A percentile compares a stretch with the other conserved stretches of the same genome.
These are phyloP conservation scores for Candida freyschussii DNA, from an alignment of 1,139 yeast species.

Conservation along the genomic window DNA sequence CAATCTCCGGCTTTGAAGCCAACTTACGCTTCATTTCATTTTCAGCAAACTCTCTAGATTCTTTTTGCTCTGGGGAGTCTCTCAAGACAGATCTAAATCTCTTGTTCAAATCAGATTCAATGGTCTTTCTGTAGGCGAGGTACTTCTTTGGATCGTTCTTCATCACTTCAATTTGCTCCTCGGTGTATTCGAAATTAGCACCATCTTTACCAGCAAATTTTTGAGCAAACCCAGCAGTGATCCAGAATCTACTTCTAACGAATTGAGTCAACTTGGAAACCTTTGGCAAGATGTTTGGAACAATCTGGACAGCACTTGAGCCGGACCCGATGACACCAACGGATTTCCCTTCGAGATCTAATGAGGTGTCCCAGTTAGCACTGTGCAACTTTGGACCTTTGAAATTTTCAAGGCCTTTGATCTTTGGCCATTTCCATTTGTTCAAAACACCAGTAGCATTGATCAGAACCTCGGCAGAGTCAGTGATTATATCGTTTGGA, in stretches of 20 bases:
- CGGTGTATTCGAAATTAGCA: not conserved
- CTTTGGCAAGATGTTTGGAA: not conserved
- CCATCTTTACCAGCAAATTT: slow-evolving; percentile 1
- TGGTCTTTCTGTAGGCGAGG: not conserved
- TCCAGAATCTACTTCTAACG: slow-evolving; percentile 1
- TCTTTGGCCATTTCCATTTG: slow-evolving; percentile 1
- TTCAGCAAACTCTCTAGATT: slow-evolving; percentile 1
- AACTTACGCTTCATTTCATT: not conserved
- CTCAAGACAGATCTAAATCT: not conserved
- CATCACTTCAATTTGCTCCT: not conserved
- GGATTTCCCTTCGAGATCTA: not conserved
- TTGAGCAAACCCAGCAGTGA: slow-evolving; percentile 1
- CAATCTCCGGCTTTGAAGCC: not conserved
- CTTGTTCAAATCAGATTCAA: not conserved
- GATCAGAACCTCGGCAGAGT: slow-evolving; percentile 1
- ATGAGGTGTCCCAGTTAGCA: slow-evolving; percentile 1
- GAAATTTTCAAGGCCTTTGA: not conserved
- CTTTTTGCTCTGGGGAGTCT: slow-evolving; percentile 1
- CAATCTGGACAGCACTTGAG: slow-evolving; percentile 1
- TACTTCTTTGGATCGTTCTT: not conserved
- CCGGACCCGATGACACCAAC: slow-evolving; percentile 1
- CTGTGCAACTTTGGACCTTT: slow-evolving; percentile 1
- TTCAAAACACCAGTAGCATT: slow-evolving; percentile 1
- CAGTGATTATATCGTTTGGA: not conserved
- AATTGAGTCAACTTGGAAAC: not conserved